Evolutionary conservation across 1,284 basidiomycete genomes (phyloP), one percentile per base, ranked within the genome.

Genomic region (Cutaneotrichosporon mucoides): DNA sequence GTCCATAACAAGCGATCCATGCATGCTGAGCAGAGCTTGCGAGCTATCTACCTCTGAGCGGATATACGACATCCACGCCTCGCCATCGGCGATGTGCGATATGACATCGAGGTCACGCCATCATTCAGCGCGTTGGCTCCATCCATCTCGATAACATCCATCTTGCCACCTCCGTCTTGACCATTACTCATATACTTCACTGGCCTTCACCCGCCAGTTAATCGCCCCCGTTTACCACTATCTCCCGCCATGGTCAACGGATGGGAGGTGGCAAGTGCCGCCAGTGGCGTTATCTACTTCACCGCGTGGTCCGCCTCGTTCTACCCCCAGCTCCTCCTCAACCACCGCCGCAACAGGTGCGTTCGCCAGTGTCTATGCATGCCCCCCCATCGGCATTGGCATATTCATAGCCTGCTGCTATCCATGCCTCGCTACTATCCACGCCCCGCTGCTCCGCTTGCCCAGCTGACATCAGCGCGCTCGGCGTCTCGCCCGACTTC

Each of bases 261-360:
- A 16, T 65, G 64, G 64, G 37, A 65, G 38, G 12, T 60, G 35
- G 51, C 53, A 35, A 51, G 46, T 24, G 43, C 58, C 33, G 51
- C 70, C 36, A 68, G 66, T 46, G 76, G 76, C 9, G 59, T 75
- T 8, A 65, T 64, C n/a, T 79, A 79, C 69, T 78, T 77, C 47
- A 46, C 66, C 16, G 71, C 75, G 16, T 79, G 78, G 78, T 74
- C 73, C 10, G 57, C 69, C 5, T 76, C 74, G 3, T 81, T 82
- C 69, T 81, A 81, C 62, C 80, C 79, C 3, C 80, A 81, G 52
- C 43, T 78, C 13, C 53, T 79, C 41, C 71, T 80, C 58, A 81
- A 81, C 63, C 77, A 73, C 63, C 54, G 62, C 11, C 73, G 79
- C 1, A 76, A 79, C 55, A 69, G 65, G 76, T 78, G 58, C 63